A percentile compares a stretch with the other conserved stretches of the same genome.
phyloP scores from a whole-genome alignment of 2,329 filamentous ascomycete species.

The Claviceps humidiphila region DNA sequence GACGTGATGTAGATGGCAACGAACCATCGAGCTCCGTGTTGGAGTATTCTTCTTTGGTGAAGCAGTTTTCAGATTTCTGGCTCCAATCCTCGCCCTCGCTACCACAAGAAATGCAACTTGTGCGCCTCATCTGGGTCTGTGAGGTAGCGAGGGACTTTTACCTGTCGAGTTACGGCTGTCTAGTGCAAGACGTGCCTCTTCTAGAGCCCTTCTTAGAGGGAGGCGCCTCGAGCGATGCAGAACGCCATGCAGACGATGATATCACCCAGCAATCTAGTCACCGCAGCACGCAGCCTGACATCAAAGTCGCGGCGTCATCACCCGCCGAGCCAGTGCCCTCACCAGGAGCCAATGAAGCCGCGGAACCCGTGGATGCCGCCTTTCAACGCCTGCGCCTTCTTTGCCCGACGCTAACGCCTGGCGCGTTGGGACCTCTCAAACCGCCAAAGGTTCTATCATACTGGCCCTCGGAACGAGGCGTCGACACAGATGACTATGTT shows the following conservation, averaged over 20 bases:
- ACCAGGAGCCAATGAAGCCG: background rate
- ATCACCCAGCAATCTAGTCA: slow-evolving; percentile 1
- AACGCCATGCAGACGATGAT: slow-evolving; percentile 6
- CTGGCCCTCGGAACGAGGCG: slow-evolving; percentile 26
- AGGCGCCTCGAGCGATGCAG: slow-evolving; percentile 3
- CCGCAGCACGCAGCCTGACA: background rate
- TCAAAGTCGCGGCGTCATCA: slow-evolving; percentile 4
- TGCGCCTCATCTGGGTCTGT: slow-evolving; percentile 16
- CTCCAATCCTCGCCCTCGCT: slow-evolving; percentile 14
- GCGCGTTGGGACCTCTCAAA: slow-evolving; percentile 14
- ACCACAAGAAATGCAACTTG: slow-evolving; percentile 12
- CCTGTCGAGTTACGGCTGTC: slow-evolving; percentile 21
- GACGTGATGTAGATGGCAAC: slow-evolving; percentile 7
- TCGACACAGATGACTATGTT: slow-evolving; percentile 21
- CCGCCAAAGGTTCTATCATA: slow-evolving; percentile 20
- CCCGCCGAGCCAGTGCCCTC: slow-evolving; percentile 4
- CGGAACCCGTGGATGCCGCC: slow-evolving; percentile 13
- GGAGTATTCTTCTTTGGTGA: slow-evolving; percentile 15
- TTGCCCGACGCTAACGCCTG: slow-evolving; percentile 16
- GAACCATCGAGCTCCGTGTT: slow-evolving; percentile 14
- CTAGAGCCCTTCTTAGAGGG: slow-evolving; percentile 18
- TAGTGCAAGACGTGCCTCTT: slow-evolving; percentile 20
- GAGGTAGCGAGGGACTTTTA: slow-evolving; percentile 22
- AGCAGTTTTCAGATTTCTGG: slow-evolving; percentile 20
- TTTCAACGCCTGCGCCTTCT: slow-evolving; percentile 23